phyloP scores from a whole-genome alignment of 2,329 filamentous ascomycete species.

The Phialophora macrospora region DNA sequence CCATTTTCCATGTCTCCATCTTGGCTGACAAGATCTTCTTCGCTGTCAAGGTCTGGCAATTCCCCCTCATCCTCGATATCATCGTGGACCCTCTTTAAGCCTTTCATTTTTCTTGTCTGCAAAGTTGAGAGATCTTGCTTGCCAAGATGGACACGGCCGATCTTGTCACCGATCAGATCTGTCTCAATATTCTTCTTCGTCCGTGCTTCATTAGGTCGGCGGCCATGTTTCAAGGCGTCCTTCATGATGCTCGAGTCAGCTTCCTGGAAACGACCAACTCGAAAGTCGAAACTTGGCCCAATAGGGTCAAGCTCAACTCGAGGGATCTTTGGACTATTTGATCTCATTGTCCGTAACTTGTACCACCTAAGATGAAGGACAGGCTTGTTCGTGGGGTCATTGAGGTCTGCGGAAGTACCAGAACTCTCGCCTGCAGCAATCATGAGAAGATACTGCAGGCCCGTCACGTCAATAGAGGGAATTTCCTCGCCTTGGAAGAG shows the following conservation, averaged over 20 bases:
- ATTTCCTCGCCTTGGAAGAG: constrained; percentile 85
- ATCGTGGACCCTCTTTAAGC: constrained; percentile 80
- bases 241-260: constrained; percentile 81
- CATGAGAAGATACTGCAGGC: constrained; percentile 86
- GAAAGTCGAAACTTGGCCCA: constrained; percentile 90
- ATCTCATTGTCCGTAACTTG: constrained; percentile 82
- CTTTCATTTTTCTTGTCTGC: constrained; percentile 99
- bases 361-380: constrained; percentile 75
- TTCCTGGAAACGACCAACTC: constrained; percentile 78
- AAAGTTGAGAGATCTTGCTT: constrained; percentile 85
- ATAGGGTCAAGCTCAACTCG: constrained; percentile 94
- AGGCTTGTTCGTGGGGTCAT: constrained; percentile 47
- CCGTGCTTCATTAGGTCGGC: constrained; percentile 61
- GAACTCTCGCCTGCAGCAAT: constrained; percentile 73
- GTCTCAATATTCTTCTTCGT: constrained; percentile 97
- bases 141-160: constrained; percentile 88
- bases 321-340: constrained; percentile 77
- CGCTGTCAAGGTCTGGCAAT: constrained; percentile 31
- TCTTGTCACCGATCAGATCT: constrained; percentile 92
- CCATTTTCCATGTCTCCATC: constrained; percentile 36
- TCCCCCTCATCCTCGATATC: constrained; percentile 57
- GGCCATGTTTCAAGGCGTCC: constrained; percentile 86
- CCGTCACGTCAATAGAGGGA: constrained; percentile 89
- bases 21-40: constrained; percentile 37
- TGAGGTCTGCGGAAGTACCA: constrained; percentile 39